Base-by-base conservation (phyloP, 768 basidiomycete species). In the Tephrocybe rancida region DNA sequence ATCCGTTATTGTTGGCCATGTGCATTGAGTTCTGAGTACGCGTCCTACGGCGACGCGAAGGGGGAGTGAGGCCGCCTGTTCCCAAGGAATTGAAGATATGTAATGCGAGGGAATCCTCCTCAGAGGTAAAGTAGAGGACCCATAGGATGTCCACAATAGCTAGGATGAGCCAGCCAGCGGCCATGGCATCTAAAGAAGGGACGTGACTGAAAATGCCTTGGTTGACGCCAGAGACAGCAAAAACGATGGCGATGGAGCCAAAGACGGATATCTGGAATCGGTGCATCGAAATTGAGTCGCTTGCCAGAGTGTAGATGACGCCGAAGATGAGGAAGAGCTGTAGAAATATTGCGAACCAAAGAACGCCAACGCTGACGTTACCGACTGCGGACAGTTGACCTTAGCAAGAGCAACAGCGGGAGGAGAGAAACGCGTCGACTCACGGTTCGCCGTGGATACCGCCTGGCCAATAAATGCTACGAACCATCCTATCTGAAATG, bases 61-160 rank as follows among this genome's bases (percentile, higher is more conserved):
- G 92, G 9, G 90, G 84, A 1, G 88, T 85, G 44, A 93, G 86
- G 37, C 92, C 90, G 49, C 91, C 91, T 34, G 90, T 90, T 49
- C 92, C 91, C 63, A 92, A 74, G n/a, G 84, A 80, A 70, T 92
- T 95, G 82, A 97, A 92, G 58, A 96, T 62, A 70, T 95, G 82
- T 45, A 94, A 81, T 25, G 81, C 72, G 58, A 93, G 85, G 0
- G 94, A 93, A 65, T 95, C 94, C 63, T 97, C 95, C 64, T 98
- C 95, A 1, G 95, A 92, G 2, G 95, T 97, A 71, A 99, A 96
- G 77, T 93, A 97, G 55, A 98, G 83, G 13, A 95, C 85, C 96
- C 96, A 99, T 54, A 98, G 73, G 66, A 98, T 90, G 78, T 98
- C 81, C 52, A 95, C 90, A 57, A 98, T 82, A 27, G 94, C 77